Percentiles rank a stretch among this genome's conserved stretches.
phyloP scores from a whole-genome alignment of 2,329 filamentous ascomycete genomes.

The Neofusicoccum laricinum region DNA sequence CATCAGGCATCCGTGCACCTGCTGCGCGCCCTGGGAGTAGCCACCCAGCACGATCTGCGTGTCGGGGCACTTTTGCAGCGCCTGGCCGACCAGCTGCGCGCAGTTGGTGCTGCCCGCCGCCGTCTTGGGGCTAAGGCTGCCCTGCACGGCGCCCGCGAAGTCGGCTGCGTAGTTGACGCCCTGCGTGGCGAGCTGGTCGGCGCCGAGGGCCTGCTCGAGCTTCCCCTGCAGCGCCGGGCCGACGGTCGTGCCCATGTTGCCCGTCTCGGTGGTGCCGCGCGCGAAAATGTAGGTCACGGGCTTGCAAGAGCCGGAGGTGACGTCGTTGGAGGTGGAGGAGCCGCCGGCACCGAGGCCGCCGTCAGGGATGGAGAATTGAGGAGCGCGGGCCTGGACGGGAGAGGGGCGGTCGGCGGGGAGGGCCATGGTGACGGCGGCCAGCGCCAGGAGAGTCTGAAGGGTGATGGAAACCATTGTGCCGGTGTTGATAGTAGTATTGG shows the following conservation, averaged over 20 bases:
- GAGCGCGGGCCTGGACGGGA: not conserved
- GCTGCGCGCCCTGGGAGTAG: conserved; percentile 38
- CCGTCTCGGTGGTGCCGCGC: conserved; percentile 52
- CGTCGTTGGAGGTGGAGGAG: conserved; percentile 26
- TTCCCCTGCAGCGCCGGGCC: conserved; percentile 53
- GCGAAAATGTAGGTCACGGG: conserved; percentile 55
- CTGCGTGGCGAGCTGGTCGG: conserved; percentile 47
- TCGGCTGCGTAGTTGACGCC: conserved; percentile 49
- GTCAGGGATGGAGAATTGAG: conserved; percentile 1
- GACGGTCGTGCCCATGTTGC: conserved; percentile 50
- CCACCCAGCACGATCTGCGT: conserved; percentile 48
- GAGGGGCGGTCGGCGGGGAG: not conserved
- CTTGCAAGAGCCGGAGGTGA: conserved; percentile 35
- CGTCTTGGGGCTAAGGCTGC: conserved; percentile 32
- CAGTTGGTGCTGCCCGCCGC: conserved; percentile 7
- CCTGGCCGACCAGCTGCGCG: conserved; percentile 40
- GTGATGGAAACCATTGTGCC: not conserved
- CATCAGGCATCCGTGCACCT: conserved; percentile 24
- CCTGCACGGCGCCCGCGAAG: conserved; percentile 34
- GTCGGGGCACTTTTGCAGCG: conserved; percentile 43
- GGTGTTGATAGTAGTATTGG: not conserved
- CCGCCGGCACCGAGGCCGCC: conserved; percentile 5
- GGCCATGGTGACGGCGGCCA: not conserved
- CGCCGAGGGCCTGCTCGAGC: conserved; percentile 42
- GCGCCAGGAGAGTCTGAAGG: not conserved